These are phyloP conservation scores for Styphnolobium japonicum DNA, from an alignment of 306 rosid species.

Conservation along the genomic window DNA sequence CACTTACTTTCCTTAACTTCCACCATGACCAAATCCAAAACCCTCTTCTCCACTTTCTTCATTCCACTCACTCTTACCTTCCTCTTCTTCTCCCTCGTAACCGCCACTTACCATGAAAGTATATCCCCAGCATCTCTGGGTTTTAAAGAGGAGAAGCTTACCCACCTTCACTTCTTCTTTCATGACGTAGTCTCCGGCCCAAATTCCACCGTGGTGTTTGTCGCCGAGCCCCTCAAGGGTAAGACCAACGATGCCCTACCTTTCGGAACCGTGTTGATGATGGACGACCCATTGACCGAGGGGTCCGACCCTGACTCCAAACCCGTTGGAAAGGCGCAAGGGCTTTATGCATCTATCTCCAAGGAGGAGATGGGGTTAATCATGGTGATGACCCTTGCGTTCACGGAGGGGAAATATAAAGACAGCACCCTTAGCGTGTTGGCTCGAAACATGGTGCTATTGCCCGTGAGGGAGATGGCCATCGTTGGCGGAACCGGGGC, in stretches of 20 bases:
- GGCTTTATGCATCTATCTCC: slow-evolving; percentile 38
- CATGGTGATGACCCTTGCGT: too few species aligned
- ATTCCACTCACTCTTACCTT: neutral
- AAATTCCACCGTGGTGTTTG: slow-evolving; percentile 29
- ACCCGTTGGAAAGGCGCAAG: slow-evolving; percentile 51
- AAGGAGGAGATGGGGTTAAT: too few species aligned
- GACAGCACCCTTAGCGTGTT: too few species aligned
- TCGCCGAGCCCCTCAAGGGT: slow-evolving; percentile 20
- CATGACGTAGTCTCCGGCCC: slow-evolving; percentile 43
- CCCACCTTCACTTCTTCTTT: slow-evolving; percentile 54
- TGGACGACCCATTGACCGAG: slow-evolving; percentile 41
- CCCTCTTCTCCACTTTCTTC: neutral
- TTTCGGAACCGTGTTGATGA: slow-evolving; percentile 37
- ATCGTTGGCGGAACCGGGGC: slow-evolving; percentile 43
- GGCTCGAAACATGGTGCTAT: too few species aligned
- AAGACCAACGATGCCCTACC: slow-evolving; percentile 30
- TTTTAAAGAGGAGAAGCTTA: slow-evolving; percentile 41
- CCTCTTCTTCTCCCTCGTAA: neutral
- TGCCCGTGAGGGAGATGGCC: too few species aligned
- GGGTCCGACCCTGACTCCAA: slow-evolving; percentile 36
- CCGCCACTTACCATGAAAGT: neutral
- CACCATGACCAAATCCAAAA: slow-evolving; percentile 18
- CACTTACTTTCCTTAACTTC: neutral
- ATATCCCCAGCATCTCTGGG: slow-evolving; percentile 24
- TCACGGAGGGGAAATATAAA: too few species aligned